Evolutionary conservation across 768 basidiomycete genomes (phyloP).

Genomic region (Calocybe indica): DNA sequence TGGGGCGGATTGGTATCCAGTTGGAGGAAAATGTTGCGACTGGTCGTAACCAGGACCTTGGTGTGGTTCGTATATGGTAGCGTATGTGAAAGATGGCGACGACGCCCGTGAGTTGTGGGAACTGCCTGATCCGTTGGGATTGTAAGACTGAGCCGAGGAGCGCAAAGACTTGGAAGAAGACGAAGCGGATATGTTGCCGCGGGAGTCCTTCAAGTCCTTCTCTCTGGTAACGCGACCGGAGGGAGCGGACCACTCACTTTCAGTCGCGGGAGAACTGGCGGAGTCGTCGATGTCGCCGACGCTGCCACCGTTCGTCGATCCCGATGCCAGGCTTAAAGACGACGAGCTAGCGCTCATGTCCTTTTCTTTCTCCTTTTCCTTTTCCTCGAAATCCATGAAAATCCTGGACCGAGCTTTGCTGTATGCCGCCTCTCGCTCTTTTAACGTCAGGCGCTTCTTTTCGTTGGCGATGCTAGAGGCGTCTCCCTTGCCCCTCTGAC

Average conservation of each 20-base stretch:
- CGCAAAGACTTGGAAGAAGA: slow-evolving; percentile 60
- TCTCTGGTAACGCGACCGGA: slow-evolving; percentile 47
- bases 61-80: slow-evolving; percentile 63
- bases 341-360: slow-evolving; percentile 77
- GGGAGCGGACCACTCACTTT: slow-evolving; percentile 72
- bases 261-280: slow-evolving; percentile 66
- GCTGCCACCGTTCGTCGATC: slow-evolving; percentile 57
- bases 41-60: slow-evolving; percentile 40
- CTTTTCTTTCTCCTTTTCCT: slow-evolving; percentile 63
- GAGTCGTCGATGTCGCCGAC: slow-evolving; percentile 68
- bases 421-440: slow-evolving; percentile 86
- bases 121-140: slow-evolving; percentile 48
- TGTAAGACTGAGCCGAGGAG: slow-evolving; percentile 42
- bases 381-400: slow-evolving; percentile 79
- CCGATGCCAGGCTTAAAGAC: slow-evolving; percentile 63
- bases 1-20: slow-evolving; percentile 39
- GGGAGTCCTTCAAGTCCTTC: slow-evolving; percentile 45
- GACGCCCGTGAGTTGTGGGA: slow-evolving; percentile 70
- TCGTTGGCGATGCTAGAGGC: slow-evolving; percentile 34
- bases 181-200: slow-evolving; percentile 39
- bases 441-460: slow-evolving; percentile 74
- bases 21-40: slow-evolving; percentile 33
- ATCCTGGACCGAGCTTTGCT: slow-evolving; percentile 82
- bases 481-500: slow-evolving; percentile 59
- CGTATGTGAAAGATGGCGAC: slow-evolving; percentile 73